Evolutionary conservation across 2,329 filamentous ascomycete genomes (phyloP).

Genomic region (Xylariaceae sp.): DNA sequence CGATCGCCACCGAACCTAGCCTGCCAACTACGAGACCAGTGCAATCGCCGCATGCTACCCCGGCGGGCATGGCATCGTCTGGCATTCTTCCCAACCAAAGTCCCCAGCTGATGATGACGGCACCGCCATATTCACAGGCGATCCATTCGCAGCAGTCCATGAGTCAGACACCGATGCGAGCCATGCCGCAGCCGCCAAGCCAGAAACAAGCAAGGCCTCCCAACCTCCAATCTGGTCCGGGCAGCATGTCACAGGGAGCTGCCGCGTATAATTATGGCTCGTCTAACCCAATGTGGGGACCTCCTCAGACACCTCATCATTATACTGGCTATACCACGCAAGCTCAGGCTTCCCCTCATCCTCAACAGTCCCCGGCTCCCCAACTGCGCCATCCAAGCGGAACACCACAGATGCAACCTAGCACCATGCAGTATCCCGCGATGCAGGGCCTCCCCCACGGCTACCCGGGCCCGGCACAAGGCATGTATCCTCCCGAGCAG

Average conservation of each 20-base stretch:
- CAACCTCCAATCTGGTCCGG: conserved; percentile 53
- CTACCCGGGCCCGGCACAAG: conserved; percentile 54
- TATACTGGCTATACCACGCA: conserved; percentile 53
- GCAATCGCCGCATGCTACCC: conserved; percentile 57
- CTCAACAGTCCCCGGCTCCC: conserved; percentile 55
- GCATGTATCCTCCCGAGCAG: conserved; percentile 61
- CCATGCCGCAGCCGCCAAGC: conserved; percentile 59
- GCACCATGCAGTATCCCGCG: conserved; percentile 58
- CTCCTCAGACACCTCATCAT: conserved; percentile 60
- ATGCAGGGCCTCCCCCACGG: conserved; percentile 61
- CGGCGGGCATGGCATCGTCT: conserved; percentile 54
- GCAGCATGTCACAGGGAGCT: conserved; percentile 49
- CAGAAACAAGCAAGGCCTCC: conserved; percentile 68
- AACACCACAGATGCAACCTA: conserved; percentile 54
- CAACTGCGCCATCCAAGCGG: conserved; percentile 58
- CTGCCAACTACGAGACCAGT: conserved; percentile 51
- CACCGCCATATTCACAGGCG: conserved; percentile 66
- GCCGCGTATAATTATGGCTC: conserved; percentile 63
- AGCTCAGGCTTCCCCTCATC: conserved; percentile 47
- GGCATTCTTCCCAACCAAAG: conserved; percentile 60
- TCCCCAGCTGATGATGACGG: conserved; percentile 65
- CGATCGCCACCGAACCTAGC: conserved; percentile 44
- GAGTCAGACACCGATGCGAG: conserved; percentile 68
- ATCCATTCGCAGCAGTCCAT: conserved; percentile 70
- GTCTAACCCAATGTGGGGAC: conserved; percentile 59